Evolutionary conservation across 2,329 filamentous ascomycete species (phyloP).

Genomic region (Talaromyces albobiverticillius): DNA sequence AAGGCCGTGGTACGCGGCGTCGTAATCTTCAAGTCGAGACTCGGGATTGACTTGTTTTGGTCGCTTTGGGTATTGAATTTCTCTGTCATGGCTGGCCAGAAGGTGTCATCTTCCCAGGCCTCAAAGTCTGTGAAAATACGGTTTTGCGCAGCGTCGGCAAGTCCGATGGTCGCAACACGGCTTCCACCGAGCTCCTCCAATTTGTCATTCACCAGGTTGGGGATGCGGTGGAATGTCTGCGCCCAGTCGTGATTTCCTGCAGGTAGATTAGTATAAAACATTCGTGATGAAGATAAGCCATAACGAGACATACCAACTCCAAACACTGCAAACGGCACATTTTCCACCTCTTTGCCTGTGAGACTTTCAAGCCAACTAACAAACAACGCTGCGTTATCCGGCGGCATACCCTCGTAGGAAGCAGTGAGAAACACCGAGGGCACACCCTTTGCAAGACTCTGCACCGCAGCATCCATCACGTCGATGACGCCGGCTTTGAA

Average conservation of each 20-base stretch:
- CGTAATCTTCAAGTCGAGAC: too few species aligned
- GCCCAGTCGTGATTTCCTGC: conserved; percentile 41
- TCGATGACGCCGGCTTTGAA: conserved; percentile 54
- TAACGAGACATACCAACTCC: conserved; percentile 48
- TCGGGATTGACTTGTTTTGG: too few species aligned
- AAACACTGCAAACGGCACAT: conserved; percentile 65
- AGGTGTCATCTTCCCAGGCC: conserved; percentile 60
- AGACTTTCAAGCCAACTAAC: conserved; percentile 62
- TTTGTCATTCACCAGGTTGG: conserved; percentile 58
- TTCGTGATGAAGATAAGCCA: conserved; percentile 11
- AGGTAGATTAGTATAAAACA: conserved; percentile 24
- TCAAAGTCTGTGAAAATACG: conserved; percentile 70
- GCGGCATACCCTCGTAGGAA: conserved; percentile 71
- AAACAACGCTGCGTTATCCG: conserved; percentile 69
- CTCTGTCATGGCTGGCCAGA: conserved; percentile 49
- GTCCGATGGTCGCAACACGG: conserved; percentile 50
- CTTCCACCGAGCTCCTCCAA: conserved; percentile 52
- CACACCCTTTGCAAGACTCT: conserved; percentile 57
- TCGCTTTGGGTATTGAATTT: too few species aligned
- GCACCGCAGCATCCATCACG: conserved; percentile 60
- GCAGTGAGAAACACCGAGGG: conserved; percentile 67
- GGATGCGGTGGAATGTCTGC: conserved; percentile 64
- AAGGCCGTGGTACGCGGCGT: too few species aligned
- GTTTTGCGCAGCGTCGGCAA: conserved; percentile 59
- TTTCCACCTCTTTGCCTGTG: conserved; percentile 51